Conservation (phyloP, 192 early-diverging fungal genomes). For the Coemansia sp. region DNA sequence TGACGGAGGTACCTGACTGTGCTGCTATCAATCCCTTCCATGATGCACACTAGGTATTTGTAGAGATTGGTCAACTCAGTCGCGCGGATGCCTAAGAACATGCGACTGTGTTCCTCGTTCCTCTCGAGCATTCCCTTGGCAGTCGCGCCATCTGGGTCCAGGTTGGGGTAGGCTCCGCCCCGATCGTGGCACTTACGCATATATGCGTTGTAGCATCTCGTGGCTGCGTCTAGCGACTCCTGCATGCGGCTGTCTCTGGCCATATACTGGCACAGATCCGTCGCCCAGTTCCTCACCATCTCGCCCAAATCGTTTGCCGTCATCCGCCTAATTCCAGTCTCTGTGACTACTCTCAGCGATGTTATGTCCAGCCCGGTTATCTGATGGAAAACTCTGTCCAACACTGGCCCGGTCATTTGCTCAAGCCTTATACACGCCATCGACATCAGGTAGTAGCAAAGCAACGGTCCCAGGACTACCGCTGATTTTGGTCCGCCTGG, state of each 20-base stretch:
- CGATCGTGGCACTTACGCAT: neutral
- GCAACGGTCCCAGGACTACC: conserved; percentile 24
- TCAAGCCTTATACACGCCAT: conserved; percentile 10
- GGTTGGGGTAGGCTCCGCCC: neutral
- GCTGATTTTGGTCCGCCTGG: neutral
- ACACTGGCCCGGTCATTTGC: neutral
- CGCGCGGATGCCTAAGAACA: conserved; percentile 35
- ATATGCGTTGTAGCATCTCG: conserved; percentile 15
- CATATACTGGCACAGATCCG: conserved; percentile 7
- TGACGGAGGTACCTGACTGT: too few species aligned
- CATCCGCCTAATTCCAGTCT: neutral
- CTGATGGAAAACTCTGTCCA: conserved; percentile 10
- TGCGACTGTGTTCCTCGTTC: conserved; percentile 2
- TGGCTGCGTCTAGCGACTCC: conserved; percentile 15
- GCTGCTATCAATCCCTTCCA: too few species aligned
- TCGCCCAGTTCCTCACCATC: conserved; percentile 12
- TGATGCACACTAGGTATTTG: conserved; percentile 24
- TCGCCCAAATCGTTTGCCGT: neutral
- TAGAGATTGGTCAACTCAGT: conserved; percentile 29
- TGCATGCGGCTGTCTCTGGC: neutral
- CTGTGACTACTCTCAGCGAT: conserved; percentile 7
- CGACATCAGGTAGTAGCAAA: conserved; percentile 19
- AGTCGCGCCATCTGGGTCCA: conserved; percentile 7
- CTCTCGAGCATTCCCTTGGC: conserved; percentile 20
- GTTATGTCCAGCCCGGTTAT: conserved; percentile 7